Base-by-base conservation (phyloP, 768 basidiomycete species). In the Mycena venus region DNA sequence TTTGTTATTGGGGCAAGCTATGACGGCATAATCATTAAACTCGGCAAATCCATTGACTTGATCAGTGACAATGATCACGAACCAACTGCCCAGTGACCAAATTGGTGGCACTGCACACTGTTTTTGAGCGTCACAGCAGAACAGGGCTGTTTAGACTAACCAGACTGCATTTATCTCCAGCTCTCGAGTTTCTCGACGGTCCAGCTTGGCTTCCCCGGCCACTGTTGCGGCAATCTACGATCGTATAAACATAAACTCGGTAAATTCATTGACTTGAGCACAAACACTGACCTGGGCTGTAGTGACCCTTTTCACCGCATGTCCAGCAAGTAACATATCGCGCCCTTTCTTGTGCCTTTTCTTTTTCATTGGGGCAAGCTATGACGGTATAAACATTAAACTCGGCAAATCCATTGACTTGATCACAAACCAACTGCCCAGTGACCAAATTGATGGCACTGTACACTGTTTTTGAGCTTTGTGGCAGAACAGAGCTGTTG, bases 281-380 rank as follows among this genome's bases (percentile, higher is more conserved):
- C n/a, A n/a, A n/a, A n/a, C n/a, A n/a, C n/a, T n/a, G n/a, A n/a
- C n/a, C n/a, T n/a, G n/a, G n/a, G n/a, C n/a, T n/a, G 38, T 62
- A 62, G 61, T 63, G 61, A n/a, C 61, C 61, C n/a, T 17, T 63
- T 63, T 29, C 29, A 47, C 61, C 61, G 42, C 61, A 63, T 19
- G 61, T 63, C 61, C 61, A 63, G 27, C 61, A 63, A 11, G 25
- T 42, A 63, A 63, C 42, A 63, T 3, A 63, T 42, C 47, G 25
- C 40, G 61, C 61, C 61, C 29, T 63, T 63, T 21, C 32, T 32
- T 47, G 25, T 27, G 61, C 61, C 36, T 42, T 14, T 8, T 1
- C 42, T 63, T 10, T 4, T 40, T 63, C 1, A 10, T 38, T 63
- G 61, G 61, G 61, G 42, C 61, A 63, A 47, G 61, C 61, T 63